Percentiles rank a stretch among this genome's conserved stretches.
Evolutionary conservation across 495 filamentous ascomycete species (phyloP).

Genomic region (Achaetomiella virescens): DNA sequence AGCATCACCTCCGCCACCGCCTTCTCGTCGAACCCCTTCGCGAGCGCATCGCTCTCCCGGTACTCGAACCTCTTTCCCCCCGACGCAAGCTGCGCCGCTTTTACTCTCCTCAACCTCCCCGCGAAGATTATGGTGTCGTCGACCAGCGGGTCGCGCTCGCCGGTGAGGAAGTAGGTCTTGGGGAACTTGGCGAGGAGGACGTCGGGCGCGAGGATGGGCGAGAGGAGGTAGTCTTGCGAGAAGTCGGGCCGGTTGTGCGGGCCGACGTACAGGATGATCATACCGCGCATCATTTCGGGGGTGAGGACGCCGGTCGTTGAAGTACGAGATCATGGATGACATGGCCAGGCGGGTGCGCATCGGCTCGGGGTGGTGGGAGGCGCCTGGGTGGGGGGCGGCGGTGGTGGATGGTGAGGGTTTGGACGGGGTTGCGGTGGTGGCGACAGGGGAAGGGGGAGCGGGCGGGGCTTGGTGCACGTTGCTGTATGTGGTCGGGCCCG

Average conservation of each 20-base stretch:
- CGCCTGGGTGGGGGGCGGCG: conserved; percentile 16
- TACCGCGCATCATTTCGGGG: conserved; percentile 97
- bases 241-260: conserved; percentile 91
- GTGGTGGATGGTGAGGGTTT: conserved; percentile 10
- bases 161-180: conserved; percentile 87
- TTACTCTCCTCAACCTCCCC: conserved; percentile 75
- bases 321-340: conserved; percentile 95
- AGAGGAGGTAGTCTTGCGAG: conserved; percentile 80
- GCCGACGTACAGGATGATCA: conserved; percentile 97
- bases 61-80: conserved; percentile 28
- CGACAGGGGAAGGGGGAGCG: neutral
- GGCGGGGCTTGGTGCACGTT: conserved; percentile 23
- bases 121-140: conserved; percentile 97
- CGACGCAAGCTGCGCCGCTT: conserved; percentile 51
- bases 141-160: conserved; percentile 89
- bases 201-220: conserved; percentile 84
- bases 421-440: neutral
- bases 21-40: conserved; percentile 59
- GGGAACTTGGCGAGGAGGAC: conserved; percentile 74
- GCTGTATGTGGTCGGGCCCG: conserved; percentile 32
- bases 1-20: conserved; percentile 74
- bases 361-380: conserved; percentile 52
- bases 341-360: conserved; percentile 83
- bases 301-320: conserved; percentile 91
- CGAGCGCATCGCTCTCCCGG: conserved; percentile 19